A percentile compares a stretch with the other conserved stretches of the same genome.
Conservation (phyloP, 257 asterid species). For the Nicotiana tomentosiformis region DNA sequence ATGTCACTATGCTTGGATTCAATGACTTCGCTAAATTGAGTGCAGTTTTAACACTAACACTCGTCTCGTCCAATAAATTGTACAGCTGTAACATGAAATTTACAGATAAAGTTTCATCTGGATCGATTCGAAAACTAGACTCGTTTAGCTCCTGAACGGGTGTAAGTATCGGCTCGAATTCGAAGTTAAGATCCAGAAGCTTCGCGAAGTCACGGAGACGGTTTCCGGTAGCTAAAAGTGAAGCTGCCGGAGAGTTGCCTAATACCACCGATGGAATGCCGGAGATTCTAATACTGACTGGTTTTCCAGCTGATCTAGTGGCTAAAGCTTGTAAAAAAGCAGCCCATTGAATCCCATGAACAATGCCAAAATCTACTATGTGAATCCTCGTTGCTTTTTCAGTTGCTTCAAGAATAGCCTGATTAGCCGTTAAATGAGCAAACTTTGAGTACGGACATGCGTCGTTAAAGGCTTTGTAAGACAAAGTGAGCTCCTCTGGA, state of each 20-base stretch:
- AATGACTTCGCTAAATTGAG: slow-evolving; percentile 64
- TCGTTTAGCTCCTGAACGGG: slow-evolving; percentile 49
- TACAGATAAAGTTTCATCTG: slow-evolving; percentile 64
- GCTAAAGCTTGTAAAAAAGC: slow-evolving; percentile 94
- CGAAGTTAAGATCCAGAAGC: slow-evolving; percentile 75
- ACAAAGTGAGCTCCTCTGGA: slow-evolving; percentile 65
- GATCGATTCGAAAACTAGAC: slow-evolving; percentile 54
- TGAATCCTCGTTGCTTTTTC: slow-evolving; percentile 58
- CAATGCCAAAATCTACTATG: slow-evolving; percentile 88
- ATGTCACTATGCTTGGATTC: slow-evolving; percentile 70
- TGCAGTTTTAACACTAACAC: slow-evolving; percentile 49
- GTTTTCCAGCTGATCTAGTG: slow-evolving; percentile 83
- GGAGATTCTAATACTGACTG: slow-evolving; percentile 59
- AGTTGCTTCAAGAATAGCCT: slow-evolving; percentile 86
- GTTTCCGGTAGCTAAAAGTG: slow-evolving; percentile 80
- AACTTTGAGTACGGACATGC: slow-evolving; percentile 95
- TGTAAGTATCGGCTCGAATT: slow-evolving; percentile 65
- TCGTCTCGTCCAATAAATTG: slow-evolving; percentile 53
- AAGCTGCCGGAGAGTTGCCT: slow-evolving; percentile 52
- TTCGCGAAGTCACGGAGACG: slow-evolving; percentile 76
- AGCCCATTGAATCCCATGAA: slow-evolving; percentile 97
- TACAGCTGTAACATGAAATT: slow-evolving; percentile 92
- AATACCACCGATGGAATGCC: slow-evolving; percentile 83
- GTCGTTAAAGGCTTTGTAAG: slow-evolving; percentile 73
- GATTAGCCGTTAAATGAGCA: slow-evolving; percentile 88